Base-by-base conservation (phyloP, 2,329 filamentous ascomycete species). In the Ambrosiella xylebori region DNA sequence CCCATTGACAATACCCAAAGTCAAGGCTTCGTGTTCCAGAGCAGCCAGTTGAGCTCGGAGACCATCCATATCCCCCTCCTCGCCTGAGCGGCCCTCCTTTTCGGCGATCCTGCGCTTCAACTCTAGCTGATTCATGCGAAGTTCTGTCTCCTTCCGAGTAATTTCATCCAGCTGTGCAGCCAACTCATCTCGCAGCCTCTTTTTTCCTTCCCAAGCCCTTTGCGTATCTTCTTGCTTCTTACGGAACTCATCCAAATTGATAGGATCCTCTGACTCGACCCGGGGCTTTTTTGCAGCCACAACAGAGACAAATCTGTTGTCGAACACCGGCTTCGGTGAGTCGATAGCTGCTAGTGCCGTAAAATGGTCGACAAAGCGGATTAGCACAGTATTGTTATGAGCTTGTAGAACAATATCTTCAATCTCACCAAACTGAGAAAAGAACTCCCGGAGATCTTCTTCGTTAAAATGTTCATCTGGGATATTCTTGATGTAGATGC, bases 271-370 rank as follows among this genome's bases (percentile, higher is more conserved):
- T 8, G 15, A 60, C 12, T 39, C 61, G 2, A 54, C 61, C 13
- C 37, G 36, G 35, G 44, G 60, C 41, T 59, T 35, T 6, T 57
- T 45, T 2, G 35, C 47, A 12, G 51, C 38, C 39, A 59, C 45
- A 27, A 91, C 84, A 64, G 88, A 90, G 54, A 93, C 87, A 64
- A 93, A 93, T 9, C 87, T 76, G 64, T 91, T 93, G 64, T 90
- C 85, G 65, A 91, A 93, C 50, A 93, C 83, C 52, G 82, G 83
- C 65, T 88, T 88, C 0, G 87, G 86, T 7, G 84, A 89, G 52
- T 77, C 76, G 66, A 87, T 88, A 1, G 87, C 87, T 13, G 78
- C 77, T 60, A 81, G 79, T 12, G 87, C 87, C 12, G 79, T 71
- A 6, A 75, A 75, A 76, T 83, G 85, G 47, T 74, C 75, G 55